Evolutionary conservation across 1,139 yeast species (phyloP).

Genomic region (Yamadazyma buinensis): DNA sequence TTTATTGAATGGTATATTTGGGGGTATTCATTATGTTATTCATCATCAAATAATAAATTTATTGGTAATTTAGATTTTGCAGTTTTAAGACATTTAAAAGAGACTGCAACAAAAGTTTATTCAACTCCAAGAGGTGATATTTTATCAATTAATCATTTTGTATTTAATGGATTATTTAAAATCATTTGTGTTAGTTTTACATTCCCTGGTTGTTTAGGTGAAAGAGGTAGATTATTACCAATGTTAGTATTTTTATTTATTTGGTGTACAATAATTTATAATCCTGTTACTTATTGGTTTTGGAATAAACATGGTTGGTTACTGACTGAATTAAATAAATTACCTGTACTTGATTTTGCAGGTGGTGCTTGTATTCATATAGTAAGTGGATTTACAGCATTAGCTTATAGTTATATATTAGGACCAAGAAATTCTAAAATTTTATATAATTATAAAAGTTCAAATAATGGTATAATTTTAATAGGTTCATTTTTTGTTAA

Average conservation of each 20-base stretch:
- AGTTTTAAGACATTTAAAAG: slow-evolving; percentile 35
- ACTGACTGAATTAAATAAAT: slow-evolving; percentile 29
- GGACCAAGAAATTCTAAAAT: slow-evolving; percentile 50
- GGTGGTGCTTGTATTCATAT: slow-evolving; percentile 66
- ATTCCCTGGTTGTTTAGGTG: slow-evolving; percentile 56
- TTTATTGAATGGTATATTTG: slow-evolving; percentile 55
- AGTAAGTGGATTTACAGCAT: slow-evolving; percentile 55
- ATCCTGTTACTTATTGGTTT: slow-evolving; percentile 64
- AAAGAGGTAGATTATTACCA: slow-evolving; percentile 54
- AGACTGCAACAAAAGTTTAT: slow-evolving; percentile 20
- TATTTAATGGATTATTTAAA: slow-evolving; percentile 51
- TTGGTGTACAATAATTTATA: slow-evolving; percentile 58
- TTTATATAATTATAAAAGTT: slow-evolving; percentile 34
- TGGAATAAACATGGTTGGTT: slow-evolving; percentile 65
- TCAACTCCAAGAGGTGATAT: slow-evolving; percentile 38
- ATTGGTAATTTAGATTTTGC: slow-evolving; percentile 46
- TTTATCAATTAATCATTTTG: slow-evolving; percentile 37
- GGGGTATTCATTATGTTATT: slow-evolving; percentile 54
- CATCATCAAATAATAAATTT: slow-evolving; percentile 37
- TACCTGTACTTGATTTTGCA: slow-evolving; percentile 59
- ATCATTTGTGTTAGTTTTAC: slow-evolving; percentile 50
- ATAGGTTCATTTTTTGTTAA: slow-evolving; percentile 47
- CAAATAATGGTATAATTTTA: slow-evolving; percentile 41
- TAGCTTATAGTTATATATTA: slow-evolving; percentile 56
- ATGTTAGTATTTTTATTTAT: slow-evolving; percentile 48